phyloP scores from a whole-genome alignment of 2,329 filamentous ascomycete genomes.

The Lachnellula cervina region DNA sequence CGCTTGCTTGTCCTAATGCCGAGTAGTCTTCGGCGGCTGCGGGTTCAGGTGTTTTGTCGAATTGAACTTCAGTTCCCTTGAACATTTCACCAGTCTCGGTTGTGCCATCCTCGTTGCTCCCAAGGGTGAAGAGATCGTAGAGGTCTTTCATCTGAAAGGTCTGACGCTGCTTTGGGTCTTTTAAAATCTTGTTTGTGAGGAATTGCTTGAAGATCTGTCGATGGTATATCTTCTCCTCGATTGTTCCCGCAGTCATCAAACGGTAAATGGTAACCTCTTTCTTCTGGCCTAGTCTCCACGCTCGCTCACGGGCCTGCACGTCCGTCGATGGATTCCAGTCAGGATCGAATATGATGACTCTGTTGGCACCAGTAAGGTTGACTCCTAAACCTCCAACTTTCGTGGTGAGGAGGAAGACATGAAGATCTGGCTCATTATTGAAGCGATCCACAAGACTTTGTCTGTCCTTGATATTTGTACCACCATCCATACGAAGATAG shows the following conservation, averaged over 20 bases:
- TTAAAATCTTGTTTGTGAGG: constrained; percentile 90
- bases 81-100: constrained; percentile 86
- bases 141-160: constrained; percentile 86
- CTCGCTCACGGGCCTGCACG: constrained; percentile 87
- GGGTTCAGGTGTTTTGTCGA: constrained; percentile 39
- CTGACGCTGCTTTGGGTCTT: constrained; percentile 87
- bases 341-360: constrained; percentile 96
- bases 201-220: constrained; percentile 99
- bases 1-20: constrained; percentile 7
- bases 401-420: constrained; percentile 91
- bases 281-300: constrained; percentile 94
- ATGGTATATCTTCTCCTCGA: constrained; percentile 99
- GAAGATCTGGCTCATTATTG: constrained; percentile 72
- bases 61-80: constrained; percentile 75
- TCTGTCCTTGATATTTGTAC: constrained; percentile 81
- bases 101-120: constrained; percentile 58
- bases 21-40: constrained; percentile 18
- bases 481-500: constrained; percentile 89
- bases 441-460: constrained; percentile 89
- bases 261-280: constrained; percentile 93
- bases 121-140: constrained; percentile 84
- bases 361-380: constrained; percentile 89
- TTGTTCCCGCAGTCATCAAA: constrained; percentile 96
- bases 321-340: constrained; percentile 99
- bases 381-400: constrained; percentile 92